phyloP scores from a whole-genome alignment of 441 rosid genomes.

The Bocquillonia castaneifolia region DNA sequence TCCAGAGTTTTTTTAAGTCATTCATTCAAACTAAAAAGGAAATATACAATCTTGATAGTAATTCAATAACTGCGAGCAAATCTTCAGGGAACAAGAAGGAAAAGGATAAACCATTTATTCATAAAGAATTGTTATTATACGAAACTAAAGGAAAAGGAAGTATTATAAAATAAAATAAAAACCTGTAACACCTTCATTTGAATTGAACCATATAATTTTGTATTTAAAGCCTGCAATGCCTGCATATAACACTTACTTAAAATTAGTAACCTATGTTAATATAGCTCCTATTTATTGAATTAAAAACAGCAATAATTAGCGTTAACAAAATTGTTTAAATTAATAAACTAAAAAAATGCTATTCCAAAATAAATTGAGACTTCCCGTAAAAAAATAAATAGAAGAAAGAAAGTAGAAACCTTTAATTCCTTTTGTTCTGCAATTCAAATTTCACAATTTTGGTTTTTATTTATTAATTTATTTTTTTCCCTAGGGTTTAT shows the following conservation, averaged over 20 bases:
- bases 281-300: no score
- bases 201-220: background rate
- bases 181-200: slow-evolving; percentile 13
- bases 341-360: background rate
- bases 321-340: background rate
- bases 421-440: background rate
- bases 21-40: no score
- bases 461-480: background rate
- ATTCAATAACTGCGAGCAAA: no score
- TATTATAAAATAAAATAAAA: no score
- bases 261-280: background rate
- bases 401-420: background rate
- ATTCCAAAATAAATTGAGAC: background rate
- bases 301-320: background rate
- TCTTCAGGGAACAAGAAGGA: no score
- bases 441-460: background rate
- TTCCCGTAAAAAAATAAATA: background rate
- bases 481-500: no score
- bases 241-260: background rate
- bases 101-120: no score
- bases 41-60: no score
- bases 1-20: background rate
- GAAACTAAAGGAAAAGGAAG: background rate
- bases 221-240: background rate
- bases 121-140: no score